Evolutionary conservation across 2,329 filamentous ascomycete species (phyloP), one percentile per base, ranked within the genome.

Genomic region (Magnaporthiopsis rhizophila): DNA sequence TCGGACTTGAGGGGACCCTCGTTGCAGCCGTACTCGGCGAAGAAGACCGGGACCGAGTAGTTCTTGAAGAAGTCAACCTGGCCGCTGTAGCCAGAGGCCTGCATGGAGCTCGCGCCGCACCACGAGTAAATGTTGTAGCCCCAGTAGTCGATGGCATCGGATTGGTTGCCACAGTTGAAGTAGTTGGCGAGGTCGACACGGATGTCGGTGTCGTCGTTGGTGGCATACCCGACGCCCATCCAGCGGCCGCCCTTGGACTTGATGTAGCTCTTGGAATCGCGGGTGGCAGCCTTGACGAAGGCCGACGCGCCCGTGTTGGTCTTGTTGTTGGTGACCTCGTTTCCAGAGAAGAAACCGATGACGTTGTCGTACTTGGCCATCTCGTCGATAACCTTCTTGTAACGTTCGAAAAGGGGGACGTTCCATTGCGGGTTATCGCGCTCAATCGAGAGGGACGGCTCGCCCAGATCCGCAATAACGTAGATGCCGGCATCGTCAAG

Each of bases 101-200:
- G 73, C 80, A 89, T 95, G 72, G 81, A 86, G 73, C 91, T 96
- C 70, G 93, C 77, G 70, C 94, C 95, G 76, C 95, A 99, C 95
- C 95, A 99, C 63, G 93, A 96, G 85, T 99, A 99, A 80, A 98
- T 97, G 84, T 99, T 99, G 89, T 98, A 98, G 66, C 95, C 95
- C 91, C 93, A 99, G 83, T 96, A 98, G 79, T 99, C 95, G 69
- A 98, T 97, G 66, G 89, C 73, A 79, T 67, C 78, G 11, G 81
- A 79, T 45, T 81, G 74, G 66, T 86, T 77, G 66, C 93, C 91
- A 74, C 95, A 99, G 83, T 97, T 93, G 81, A 99, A 97, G 85
- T 96, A 99, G 74, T 92, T 81, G 70, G 92, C 91, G 73, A 98
- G 86, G 72, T 92, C 82, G 69, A 83, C 83, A 76, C 95, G 91